Conservation (phyloP, 2,329 filamentous ascomycete genomes). For the Colletotrichum aenigma region DNA sequence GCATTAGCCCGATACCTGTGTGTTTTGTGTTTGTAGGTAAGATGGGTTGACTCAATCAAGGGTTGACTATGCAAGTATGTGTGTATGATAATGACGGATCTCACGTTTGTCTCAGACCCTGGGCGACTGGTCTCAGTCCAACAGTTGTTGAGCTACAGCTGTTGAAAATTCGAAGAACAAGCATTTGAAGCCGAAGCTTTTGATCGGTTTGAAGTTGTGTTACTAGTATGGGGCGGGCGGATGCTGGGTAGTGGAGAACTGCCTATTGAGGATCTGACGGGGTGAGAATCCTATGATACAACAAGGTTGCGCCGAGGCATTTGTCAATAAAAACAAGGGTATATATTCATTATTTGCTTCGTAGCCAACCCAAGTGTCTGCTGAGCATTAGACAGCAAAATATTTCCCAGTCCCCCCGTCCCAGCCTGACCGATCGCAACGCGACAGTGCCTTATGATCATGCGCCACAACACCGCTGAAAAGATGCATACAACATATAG, state of each 20-base stretch:
- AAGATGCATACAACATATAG: background rate
- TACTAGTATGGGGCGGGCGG: background rate
- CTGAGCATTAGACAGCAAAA: background rate
- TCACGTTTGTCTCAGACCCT: background rate
- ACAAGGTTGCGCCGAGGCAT: background rate
- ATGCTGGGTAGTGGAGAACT: background rate
- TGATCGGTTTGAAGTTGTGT: background rate
- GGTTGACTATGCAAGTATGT: background rate
- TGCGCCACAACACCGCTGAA: background rate
- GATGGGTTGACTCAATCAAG: background rate
- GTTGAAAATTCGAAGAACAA: background rate
- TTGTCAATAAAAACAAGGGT: background rate
- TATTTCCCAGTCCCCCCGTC: background rate
- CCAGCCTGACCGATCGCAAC: background rate
- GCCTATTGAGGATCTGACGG: background rate
- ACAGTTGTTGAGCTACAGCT: background rate
- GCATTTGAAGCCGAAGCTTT: background rate
- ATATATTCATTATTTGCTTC: background rate
- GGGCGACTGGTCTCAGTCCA: background rate
- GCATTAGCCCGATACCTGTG: background rate
- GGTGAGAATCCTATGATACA: background rate
- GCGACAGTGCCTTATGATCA: background rate
- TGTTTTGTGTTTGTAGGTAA: background rate
- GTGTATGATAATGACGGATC: background rate
- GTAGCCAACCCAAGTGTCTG: background rate